Conservation (phyloP, 2,329 filamentous ascomycete genomes). For the Aspergillus aculeatus region DNA sequence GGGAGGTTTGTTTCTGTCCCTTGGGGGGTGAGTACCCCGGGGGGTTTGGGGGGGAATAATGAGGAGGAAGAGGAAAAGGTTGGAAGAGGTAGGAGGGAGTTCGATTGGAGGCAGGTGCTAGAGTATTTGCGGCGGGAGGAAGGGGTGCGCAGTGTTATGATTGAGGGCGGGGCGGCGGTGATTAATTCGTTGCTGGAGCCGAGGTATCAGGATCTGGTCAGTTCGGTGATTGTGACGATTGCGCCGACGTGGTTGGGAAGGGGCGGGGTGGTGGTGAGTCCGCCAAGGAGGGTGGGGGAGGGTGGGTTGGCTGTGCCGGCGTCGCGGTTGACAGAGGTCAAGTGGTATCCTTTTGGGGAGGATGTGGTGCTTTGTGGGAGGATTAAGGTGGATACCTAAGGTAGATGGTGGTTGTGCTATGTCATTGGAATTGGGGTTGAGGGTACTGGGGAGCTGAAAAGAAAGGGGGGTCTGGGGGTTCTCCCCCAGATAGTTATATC, state of each 20-base stretch:
- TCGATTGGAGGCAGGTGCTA: slow-evolving; percentile 63
- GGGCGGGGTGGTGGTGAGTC: slow-evolving; percentile 76
- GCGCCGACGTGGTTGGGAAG: slow-evolving; percentile 82
- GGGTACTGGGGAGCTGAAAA: too few relatives aligned
- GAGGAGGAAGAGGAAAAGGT: slow-evolving; percentile 54
- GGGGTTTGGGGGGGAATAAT: slow-evolving; percentile 13
- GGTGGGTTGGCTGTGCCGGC: slow-evolving; percentile 59
- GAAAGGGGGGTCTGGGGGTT: too few relatives aligned
- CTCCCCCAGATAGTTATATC: too few relatives aligned
- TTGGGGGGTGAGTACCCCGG: slow-evolving; percentile 9
- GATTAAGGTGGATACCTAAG: slow-evolving; percentile 30
- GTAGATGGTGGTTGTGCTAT: too few relatives aligned
- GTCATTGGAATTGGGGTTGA: too few relatives aligned
- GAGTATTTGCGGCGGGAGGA: slow-evolving; percentile 50
- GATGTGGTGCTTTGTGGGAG: slow-evolving; percentile 78
- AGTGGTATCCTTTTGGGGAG: slow-evolving; percentile 74
- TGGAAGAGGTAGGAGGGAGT: slow-evolving; percentile 15
- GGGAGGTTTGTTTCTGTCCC: slow-evolving; percentile 33
- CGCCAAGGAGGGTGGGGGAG: slow-evolving; percentile 51
- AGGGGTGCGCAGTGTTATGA: slow-evolving; percentile 75
- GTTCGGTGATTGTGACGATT: slow-evolving; percentile 81
- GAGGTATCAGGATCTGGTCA: slow-evolving; percentile 57
- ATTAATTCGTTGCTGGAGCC: slow-evolving; percentile 74
- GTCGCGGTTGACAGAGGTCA: slow-evolving; percentile 57
- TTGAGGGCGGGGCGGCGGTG: slow-evolving; percentile 79